Base-by-base conservation (phyloP, 805 yeast genomes). In the Sugiyamaella floridensis region DNA sequence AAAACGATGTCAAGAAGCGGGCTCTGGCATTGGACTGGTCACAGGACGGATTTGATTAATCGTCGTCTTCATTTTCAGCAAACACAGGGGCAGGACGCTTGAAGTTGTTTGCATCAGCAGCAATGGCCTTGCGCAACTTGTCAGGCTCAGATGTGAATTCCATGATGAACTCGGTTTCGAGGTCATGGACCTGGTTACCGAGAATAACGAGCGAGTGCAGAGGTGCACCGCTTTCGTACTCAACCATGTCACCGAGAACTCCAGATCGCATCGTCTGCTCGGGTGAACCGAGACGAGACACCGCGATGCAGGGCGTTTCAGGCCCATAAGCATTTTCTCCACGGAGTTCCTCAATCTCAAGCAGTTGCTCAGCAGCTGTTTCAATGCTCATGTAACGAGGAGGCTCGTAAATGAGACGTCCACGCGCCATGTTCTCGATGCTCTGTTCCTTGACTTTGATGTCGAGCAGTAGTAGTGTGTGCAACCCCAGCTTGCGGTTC, bases 401-500 rank as follows among this genome's bases (percentile, higher is more conserved):
- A 37, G 98, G 98, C 69, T 92, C 99, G 67, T 88, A 92, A 40
- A 92, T 87, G 47, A 85, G 72, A 68, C 93, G 80, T 1, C 98
- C 98, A 55, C 96, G 79, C 46, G 96, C 95, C 82, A 92, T 80
- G 67, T 90, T 92, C 64, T 90, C 96, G 56, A 89, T 78, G 65
- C 95, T 88, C 70, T 93, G 99, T 68, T 92, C 99, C 69, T 93
- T 93, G 45, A 92, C 99, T 68, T 92, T 92, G 68, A 92, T 92
- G 66, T 92, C 99, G 47, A 92, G 74, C 55, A 92, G 75, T 40
- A 92, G 79, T 53, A 92, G 75, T 2, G 99, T 93, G 66, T 92
- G 99, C 59, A 93, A 75, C 3, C 99, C 99, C 48, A 92, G 81
- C 65, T 76, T 81, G 63, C 98, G 77, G 69, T 92, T 92, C 70